Percentiles rank a stretch among this genome's conserved stretches.
Evolutionary conservation across 768 basidiomycete genomes (phyloP).

Genomic region (Termitomyces sp.): DNA sequence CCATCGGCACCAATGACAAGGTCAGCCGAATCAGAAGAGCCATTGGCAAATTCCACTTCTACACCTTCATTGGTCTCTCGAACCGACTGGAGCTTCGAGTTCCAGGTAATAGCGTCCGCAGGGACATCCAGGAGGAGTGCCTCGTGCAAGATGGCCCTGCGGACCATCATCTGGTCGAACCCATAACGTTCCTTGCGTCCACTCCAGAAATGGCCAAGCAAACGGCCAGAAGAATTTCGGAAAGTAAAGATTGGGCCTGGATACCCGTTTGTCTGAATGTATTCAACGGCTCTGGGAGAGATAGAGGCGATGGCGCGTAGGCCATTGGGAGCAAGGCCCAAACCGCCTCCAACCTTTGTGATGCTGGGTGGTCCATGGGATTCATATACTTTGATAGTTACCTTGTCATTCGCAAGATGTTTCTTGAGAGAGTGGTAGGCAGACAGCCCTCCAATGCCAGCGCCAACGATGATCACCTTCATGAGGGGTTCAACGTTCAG

Average conservation of each 20-base stretch:
- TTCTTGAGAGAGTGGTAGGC: conserved; percentile 33
- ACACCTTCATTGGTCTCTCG: conserved; percentile 27
- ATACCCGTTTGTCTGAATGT: conserved; percentile 25
- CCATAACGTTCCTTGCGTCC: conserved; percentile 32
- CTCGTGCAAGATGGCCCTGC: conserved; percentile 33
- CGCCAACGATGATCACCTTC: conserved; percentile 36
- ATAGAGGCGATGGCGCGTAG: conserved; percentile 33
- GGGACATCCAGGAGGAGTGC: conserved; percentile 30
- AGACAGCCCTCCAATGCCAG: conserved; percentile 33
- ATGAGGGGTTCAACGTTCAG: conserved; percentile 14
- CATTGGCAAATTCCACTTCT: conserved; percentile 28
- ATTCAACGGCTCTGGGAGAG: conserved; percentile 27
- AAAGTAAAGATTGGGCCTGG: conserved; percentile 12
- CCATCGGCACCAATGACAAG: conserved; percentile 42
- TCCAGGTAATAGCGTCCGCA: conserved; percentile 30
- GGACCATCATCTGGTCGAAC: conserved; percentile 30
- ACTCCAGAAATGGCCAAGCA: conserved; percentile 29
- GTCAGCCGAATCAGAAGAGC: conserved; percentile 31
- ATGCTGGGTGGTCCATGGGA: conserved; percentile 29
- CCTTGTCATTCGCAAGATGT: conserved; percentile 19
- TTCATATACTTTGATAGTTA: conserved; percentile 31
- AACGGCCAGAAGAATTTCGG: conserved; percentile 31
- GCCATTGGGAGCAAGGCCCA: conserved; percentile 40
- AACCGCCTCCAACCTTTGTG: conserved; percentile 32
- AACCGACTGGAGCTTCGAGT: conserved; percentile 26